Evolutionary conservation across 805 yeast genomes (phyloP), one percentile per base, ranked within the genome.

Genomic region (Teunomyces tritomae): DNA sequence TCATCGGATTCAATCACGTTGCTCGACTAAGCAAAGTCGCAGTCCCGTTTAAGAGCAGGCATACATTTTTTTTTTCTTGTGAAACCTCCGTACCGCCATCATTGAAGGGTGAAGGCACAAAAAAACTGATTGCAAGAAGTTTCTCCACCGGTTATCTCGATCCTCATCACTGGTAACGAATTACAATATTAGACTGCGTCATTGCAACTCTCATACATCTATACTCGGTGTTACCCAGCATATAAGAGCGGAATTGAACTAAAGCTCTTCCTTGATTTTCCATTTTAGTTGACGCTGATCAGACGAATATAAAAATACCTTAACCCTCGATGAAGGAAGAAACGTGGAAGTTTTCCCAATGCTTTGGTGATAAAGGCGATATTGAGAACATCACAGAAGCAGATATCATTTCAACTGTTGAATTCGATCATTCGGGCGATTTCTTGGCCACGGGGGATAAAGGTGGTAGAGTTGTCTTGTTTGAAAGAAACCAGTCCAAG

Each of bases 361-460:
- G 99, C 68, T 94, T 94, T 77, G 99, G 99, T 54, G 99, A 94
- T 68, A 94, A 95, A 68, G 96, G 96, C 42, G 99, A 94, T 66
- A 86, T 91, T 49, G 98, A 92, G 56, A 87, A 84, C 61, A 89
- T 91, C 61, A 90, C 97, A 2, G 98, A 91, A 63, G 97, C 97
- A 3, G 99, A 94, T 67, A 91, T 94, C 63, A 94, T 94, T 52
- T 87, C 97, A 14, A 89, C 99, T 2, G 97, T 94, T 35, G 98
- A 94, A 70, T 94, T 94, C 61, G 97, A 94, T 65, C 87, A 85
- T 62, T 82, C 94, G 6, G 99, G 99, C 44, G 90, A 94, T 63
- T 94, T 85, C 62, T 73, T 94, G 49, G 99, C 99, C 50, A 94
- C 99, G 1, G 99, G 99, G 52, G 99, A 94, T 71, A 84, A 91